These are phyloP conservation scores for Solanum hybrid DNA, from an alignment of 305 asterid species.

Conservation along the genomic window DNA sequence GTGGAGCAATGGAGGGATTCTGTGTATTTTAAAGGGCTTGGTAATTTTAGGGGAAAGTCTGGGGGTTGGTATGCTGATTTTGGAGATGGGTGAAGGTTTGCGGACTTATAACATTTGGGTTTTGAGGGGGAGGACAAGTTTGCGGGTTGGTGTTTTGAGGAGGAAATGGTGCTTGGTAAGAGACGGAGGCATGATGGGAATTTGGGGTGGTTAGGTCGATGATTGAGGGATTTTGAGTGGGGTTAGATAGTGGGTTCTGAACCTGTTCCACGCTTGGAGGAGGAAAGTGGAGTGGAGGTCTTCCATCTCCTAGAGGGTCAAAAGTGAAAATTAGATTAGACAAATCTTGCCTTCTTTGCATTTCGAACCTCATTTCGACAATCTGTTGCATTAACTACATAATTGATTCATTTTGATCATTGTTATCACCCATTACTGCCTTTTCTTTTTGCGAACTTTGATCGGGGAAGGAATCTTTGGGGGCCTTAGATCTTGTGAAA, in stretches of 20 bases:
- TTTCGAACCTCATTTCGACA: not conserved
- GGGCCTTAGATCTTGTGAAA: not conserved
- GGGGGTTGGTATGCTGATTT: too few relatives aligned
- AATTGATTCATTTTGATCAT: too few relatives aligned
- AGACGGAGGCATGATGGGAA: not conserved
- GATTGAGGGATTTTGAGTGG: not conserved
- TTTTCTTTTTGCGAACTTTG: not conserved
- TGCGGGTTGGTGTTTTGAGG: too few relatives aligned
- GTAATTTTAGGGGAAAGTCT: too few relatives aligned
- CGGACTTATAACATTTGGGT: too few relatives aligned
- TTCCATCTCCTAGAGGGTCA: not conserved
- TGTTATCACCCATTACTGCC: not conserved
- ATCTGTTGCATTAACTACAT: not conserved
- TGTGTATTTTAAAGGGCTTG: too few relatives aligned
- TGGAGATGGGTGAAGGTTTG: too few relatives aligned
- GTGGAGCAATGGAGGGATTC: too few relatives aligned
- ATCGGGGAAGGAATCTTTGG: not conserved
- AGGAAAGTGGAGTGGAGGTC: not conserved
- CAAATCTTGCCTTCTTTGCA: too few relatives aligned
- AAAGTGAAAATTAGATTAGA: fast-evolving
- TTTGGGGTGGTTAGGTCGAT: not conserved
- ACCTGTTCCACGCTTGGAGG: not conserved
- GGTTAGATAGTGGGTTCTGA: not conserved
- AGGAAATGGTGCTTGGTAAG: too few relatives aligned
- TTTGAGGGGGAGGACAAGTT: too few relatives aligned